Conservation (phyloP, 768 basidiomycete species). For the Agaricus sinodeliciosus region DNA sequence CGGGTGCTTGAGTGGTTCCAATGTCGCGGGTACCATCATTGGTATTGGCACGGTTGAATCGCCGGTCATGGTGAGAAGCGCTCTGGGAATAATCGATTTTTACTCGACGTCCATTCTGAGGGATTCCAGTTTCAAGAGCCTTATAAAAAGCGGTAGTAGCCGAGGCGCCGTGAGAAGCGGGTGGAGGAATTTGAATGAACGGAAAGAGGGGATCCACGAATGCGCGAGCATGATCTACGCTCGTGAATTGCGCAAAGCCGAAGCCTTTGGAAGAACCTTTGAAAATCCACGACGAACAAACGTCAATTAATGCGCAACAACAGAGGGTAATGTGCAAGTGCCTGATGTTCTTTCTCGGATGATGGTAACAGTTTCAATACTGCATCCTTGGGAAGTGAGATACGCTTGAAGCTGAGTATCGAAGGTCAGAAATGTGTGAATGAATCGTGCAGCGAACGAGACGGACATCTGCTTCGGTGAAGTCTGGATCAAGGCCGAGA, state of each 20-base stretch:
- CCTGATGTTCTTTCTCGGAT: constrained; percentile 96
- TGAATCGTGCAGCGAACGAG: constrained; percentile 25
- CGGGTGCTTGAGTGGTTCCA: constrained; percentile 74
- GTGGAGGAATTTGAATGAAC: constrained; percentile 87
- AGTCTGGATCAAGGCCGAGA: constrained; percentile 87
- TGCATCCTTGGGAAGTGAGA: constrained; percentile 65
- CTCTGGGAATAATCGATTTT: constrained; percentile 96
- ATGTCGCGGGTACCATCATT: constrained; percentile 98
- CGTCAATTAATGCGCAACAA: constrained; percentile 68
- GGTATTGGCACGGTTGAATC: constrained; percentile 52
- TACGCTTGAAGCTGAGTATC: constrained; percentile 66
- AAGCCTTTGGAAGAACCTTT: constrained; percentile 93
- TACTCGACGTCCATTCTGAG: constrained; percentile 77
- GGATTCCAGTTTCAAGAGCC: constrained; percentile 61
- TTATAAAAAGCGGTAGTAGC: constrained; percentile 67
- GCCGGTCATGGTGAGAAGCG: constrained; percentile 63
- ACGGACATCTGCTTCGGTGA: constrained; percentile 87
- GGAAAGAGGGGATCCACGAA: constrained; percentile 91
- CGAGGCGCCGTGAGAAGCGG: constrained; percentile 81
- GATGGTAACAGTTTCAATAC: constrained; percentile 85
- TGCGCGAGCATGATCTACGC: constrained; percentile 77
- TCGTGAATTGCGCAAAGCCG: constrained; percentile 92
- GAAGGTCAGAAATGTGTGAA: constrained; percentile 16
- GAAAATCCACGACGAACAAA: constrained; percentile 55
- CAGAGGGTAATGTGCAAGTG: constrained; percentile 81